Base-by-base conservation (phyloP, 2,329 filamentous ascomycete species). In the Fusarium veterinarium region DNA sequence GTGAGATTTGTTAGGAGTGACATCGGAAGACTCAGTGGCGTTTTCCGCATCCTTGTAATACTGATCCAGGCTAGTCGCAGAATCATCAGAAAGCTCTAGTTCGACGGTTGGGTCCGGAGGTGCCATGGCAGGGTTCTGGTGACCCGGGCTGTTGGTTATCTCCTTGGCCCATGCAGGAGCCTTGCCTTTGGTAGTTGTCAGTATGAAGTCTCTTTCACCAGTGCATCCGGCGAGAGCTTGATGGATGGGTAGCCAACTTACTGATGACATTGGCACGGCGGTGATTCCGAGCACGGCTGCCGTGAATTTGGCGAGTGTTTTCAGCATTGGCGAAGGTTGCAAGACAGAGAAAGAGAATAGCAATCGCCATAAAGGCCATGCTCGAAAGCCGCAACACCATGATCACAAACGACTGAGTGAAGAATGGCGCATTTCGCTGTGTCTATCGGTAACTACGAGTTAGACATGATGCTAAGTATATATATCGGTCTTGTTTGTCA, bases 31-130 rank as follows among this genome's bases (percentile, higher is more conserved):
- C 2, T 64, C 59, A 3, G 51, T 51, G 35, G 60, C 35, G 16
- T 67, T 67, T 17, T 55, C 20, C 9, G 64, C 35, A 31, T 65
- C 53, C 23, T 67, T 41, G 31, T 65, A 60, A 28, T 55, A 60
- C 12, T 67, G 46, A 3, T 65, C 41, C 6, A 67, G 61, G 1
- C 53, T 60, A 0, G 28, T 41, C 10, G 41, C 48, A 0, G 41
- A 44, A 13, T 55, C 61, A 2, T 17, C 14, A 13, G 61, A 38
- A 6, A 67, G n/a, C n/a, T 67, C 64, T 16, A 67, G 46, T 16
- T 65, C 35, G 14, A 49, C 53, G 17, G 37, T 44, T 1, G 60
- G 60, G 13, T 45, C 44, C 0, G 64, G 53, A 0, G 64, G 61
- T 3, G 64, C 61, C 19, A 30, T 17, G 17, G 41, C 61, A 37